These are phyloP conservation scores for Phytophthora foliorum DNA, from an alignment of 352 stramenopile genomes.

Conservation along the genomic window DNA sequence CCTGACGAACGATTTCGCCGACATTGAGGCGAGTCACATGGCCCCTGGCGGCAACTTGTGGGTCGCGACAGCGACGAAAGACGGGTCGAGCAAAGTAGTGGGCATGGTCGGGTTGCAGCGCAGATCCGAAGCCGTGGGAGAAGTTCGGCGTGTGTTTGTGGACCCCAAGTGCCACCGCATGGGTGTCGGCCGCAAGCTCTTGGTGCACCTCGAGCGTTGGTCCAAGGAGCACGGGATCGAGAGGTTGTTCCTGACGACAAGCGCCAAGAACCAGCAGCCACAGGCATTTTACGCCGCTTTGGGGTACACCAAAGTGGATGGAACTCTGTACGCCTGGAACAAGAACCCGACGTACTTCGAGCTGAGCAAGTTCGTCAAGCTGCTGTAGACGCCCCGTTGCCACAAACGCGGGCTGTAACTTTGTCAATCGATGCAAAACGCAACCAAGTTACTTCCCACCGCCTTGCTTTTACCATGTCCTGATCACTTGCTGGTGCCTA, in stretches of 20 bases:
- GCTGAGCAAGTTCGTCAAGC: slow-evolving; percentile 29
- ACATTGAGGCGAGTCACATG: slow-evolving; percentile 32
- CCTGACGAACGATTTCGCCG: slow-evolving; percentile 26
- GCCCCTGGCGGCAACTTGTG: slow-evolving; percentile 37
- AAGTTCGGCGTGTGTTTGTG: slow-evolving; percentile 42
- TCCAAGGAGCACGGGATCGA: slow-evolving; percentile 20
- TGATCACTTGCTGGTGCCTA: too few species aligned
- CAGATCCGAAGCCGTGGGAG: slow-evolving; percentile 14
- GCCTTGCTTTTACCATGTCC: slow-evolving; percentile 22
- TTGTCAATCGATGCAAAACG: slow-evolving; percentile 1
- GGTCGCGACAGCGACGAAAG: slow-evolving; percentile 22
- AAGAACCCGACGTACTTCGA: slow-evolving; percentile 29
- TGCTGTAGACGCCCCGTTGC: slow-evolving; percentile 24
- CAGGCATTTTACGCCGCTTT: slow-evolving; percentile 33
- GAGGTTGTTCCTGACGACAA: slow-evolving; percentile 36
- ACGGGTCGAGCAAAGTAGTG: slow-evolving; percentile 18
- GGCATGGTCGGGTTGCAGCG: slow-evolving; percentile 39
- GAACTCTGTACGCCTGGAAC: slow-evolving; percentile 18
- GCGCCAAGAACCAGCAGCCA: slow-evolving; percentile 11
- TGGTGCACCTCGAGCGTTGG: slow-evolving; percentile 26
- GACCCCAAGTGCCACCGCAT: slow-evolving; percentile 34
- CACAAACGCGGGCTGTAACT: slow-evolving; percentile 5
- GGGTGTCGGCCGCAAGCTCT: slow-evolving; percentile 31
- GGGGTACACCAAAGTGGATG: slow-evolving; percentile 25
- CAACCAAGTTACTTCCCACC: slow-evolving; percentile 17